Evolutionary conservation across 257 asterid genomes (phyloP), one percentile per base, ranked within the genome.

Genomic region (Solanum ossicruentum): DNA sequence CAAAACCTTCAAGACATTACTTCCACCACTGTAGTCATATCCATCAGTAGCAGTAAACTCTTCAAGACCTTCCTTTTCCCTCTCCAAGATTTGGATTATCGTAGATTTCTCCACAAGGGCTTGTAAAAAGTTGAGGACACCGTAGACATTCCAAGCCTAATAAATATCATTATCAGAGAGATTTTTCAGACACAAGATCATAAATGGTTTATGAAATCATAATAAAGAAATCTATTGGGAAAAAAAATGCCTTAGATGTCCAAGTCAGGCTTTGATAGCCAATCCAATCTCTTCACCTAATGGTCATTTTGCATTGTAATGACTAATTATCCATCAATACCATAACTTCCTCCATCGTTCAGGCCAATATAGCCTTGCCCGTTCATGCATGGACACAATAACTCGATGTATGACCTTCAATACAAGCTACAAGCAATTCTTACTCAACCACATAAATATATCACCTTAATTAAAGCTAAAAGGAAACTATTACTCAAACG

Each of bases 121-220:
- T 95, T 93, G 98, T 81, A 95, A 85, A 88, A 86, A 95, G 85
- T 95, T 97, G 86, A 97, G 98, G 84, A 97, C 98, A 75, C 99
- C 98, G 71, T 92, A 97, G 77, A 97, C 99, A 86, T 94, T 91
- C 99, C 99, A 97, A 4, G 98, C 98, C 98, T 95, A 90, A 52
- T 41, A 89, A 85, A 56, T 65, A 78, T 78, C 49, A 78, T 26
- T 52, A 47, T n/a, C 51, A 77, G 26, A 51, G 63, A 8, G 7
- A 15, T 9, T 10, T 15, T 78, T 52, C 5, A 52, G 63, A 26
- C 65, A 52, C 10, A 26, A 8, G 23, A 10, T 72, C 36, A 72
- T 78, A 78, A 32, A 52, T 78, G 18, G 41, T 78, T 78, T 9
- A 52, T 26, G 0, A 2, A 52, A 78, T 78, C 28, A 52, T 52